A percentile compares a stretch with the other conserved stretches of the same genome.
phyloP scores from a whole-genome alignment of 768 basidiomycete genomes.

The Suillus cothurnatus region DNA sequence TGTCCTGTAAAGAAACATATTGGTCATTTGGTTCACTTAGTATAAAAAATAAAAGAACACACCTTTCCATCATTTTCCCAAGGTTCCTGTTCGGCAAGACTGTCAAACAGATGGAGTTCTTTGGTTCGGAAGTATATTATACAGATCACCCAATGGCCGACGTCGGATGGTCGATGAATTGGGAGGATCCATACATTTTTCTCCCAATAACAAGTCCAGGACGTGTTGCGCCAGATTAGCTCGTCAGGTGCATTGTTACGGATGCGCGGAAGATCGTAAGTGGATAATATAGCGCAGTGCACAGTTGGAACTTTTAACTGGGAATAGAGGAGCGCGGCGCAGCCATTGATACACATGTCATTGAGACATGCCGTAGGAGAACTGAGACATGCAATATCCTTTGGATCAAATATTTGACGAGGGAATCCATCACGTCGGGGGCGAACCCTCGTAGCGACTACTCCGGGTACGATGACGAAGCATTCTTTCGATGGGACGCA shows the following conservation, averaged over 20 bases:
- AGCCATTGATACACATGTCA: slow-evolving; percentile 17
- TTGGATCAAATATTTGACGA: slow-evolving; percentile 8
- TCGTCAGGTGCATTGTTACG: slow-evolving; percentile 4
- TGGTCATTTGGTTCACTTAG: background rate
- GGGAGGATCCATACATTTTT: slow-evolving; percentile 40
- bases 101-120: slow-evolving; percentile 16
- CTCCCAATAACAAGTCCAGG: slow-evolving; percentile 29
- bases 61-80: slow-evolving; percentile 11
- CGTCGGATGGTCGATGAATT: slow-evolving; percentile 28
- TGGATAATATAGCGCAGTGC: slow-evolving; percentile 14
- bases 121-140: slow-evolving; percentile 7
- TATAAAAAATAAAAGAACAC: background rate
- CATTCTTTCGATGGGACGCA: background rate
- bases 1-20: background rate
- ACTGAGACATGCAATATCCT: slow-evolving; percentile 12
- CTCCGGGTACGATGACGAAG: background rate
- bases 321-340: slow-evolving; percentile 15
- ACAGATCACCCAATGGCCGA: slow-evolving; percentile 38
- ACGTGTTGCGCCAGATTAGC: slow-evolving; percentile 25
- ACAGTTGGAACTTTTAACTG: background rate
- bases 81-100: slow-evolving; percentile 2
- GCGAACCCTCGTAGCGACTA: background rate
- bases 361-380: slow-evolving; percentile 13
- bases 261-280: slow-evolving; percentile 11
- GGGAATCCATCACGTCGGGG: slow-evolving; percentile 1